phyloP scores from a whole-genome alignment of 768 basidiomycete genomes.

The Amanita polypyramis region DNA sequence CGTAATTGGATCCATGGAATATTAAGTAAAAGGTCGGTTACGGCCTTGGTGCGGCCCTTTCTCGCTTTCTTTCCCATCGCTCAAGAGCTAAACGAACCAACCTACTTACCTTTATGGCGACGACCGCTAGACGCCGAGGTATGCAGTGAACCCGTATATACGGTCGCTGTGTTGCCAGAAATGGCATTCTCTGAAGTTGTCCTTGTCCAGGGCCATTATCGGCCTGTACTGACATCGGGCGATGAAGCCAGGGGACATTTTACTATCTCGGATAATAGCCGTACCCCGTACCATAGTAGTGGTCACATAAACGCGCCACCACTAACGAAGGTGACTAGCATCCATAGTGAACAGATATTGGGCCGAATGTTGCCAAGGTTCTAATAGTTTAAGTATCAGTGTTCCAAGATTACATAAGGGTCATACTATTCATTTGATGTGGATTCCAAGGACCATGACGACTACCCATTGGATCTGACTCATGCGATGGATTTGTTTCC shows the following conservation, averaged over 20 bases:
- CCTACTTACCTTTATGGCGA: neutral
- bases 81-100: neutral
- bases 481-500: neutral
- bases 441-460: neutral
- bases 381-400: neutral
- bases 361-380: neutral
- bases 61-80: neutral
- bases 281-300: too few relatives aligned
- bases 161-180: neutral
- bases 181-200: neutral
- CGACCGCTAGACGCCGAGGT: neutral
- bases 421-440: neutral
- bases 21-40: conserved; percentile 2
- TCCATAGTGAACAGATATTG: too few relatives aligned
- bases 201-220: neutral
- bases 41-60: neutral
- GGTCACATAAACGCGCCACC: too few relatives aligned
- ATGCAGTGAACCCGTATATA: too few relatives aligned
- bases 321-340: too few relatives aligned
- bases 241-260: too few relatives aligned
- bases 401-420: neutral
- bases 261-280: too few relatives aligned
- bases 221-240: too few relatives aligned
- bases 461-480: neutral
- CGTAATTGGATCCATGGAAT: conserved; percentile 1